These are phyloP conservation scores for Trametes maxima DNA, from an alignment of 768 basidiomycete genomes.

Conservation along the genomic window DNA sequence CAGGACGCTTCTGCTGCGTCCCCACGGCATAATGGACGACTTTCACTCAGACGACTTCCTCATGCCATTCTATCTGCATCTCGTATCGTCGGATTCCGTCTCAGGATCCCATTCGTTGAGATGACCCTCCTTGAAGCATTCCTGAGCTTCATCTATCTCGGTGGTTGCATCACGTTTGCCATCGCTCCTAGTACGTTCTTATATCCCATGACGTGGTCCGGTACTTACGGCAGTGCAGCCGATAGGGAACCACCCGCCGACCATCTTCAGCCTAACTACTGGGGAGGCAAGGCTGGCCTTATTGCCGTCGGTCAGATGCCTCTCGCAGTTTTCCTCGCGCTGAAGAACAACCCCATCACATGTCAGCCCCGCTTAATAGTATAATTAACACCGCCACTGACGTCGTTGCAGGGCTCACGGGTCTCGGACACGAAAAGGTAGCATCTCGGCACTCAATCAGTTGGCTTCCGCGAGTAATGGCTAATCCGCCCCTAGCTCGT, in stretches of 20 bases:
- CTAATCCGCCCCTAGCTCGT: conserved; percentile 34
- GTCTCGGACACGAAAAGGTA: conserved; percentile 54
- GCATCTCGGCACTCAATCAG: background rate
- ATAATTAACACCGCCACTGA: background rate
- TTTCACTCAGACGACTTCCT: conserved; percentile 29
- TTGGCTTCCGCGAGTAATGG: background rate
- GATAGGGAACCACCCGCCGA: conserved; percentile 3
- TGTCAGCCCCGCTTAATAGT: conserved; percentile 22
- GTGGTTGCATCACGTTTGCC: conserved; percentile 33
- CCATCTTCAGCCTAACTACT: conserved; percentile 21
- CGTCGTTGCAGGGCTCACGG: conserved; percentile 45
- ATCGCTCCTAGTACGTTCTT: conserved; percentile 33
- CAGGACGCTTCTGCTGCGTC: background rate
- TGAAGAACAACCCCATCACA: conserved; percentile 57
- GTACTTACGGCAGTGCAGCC: background rate
- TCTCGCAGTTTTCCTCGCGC: conserved; percentile 51
- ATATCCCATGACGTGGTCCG: background rate
- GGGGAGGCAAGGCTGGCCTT: conserved; percentile 39
- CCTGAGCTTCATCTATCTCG: conserved; percentile 31
- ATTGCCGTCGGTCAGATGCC: conserved; percentile 50
- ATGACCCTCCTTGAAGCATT: conserved; percentile 33
- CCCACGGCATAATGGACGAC: background rate
- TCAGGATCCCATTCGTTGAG: conserved; percentile 29
- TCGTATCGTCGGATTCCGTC: conserved; percentile 34
- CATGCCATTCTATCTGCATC: conserved; percentile 30